phyloP scores from a whole-genome alignment of 257 asterid species.

The Nicotiana undulata region DNA sequence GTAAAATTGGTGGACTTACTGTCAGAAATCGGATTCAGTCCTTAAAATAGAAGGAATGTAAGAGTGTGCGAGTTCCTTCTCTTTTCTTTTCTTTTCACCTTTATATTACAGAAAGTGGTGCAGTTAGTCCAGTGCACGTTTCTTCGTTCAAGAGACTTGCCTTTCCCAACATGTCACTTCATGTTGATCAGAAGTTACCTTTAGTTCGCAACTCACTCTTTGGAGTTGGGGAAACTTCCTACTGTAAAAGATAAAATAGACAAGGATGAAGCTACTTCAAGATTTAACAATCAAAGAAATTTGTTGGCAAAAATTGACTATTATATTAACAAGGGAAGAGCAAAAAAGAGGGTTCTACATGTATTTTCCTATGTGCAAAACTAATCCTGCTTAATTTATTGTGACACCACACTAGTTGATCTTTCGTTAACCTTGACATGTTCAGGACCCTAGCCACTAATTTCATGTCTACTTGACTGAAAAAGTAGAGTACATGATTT shows the following conservation, averaged over 20 bases:
- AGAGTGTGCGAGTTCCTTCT: neutral
- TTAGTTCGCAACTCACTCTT: neutral
- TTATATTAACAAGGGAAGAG: conserved; percentile 75
- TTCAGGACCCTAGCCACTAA: conserved; percentile 70
- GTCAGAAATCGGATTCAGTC: neutral
- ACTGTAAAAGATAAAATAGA: neutral
- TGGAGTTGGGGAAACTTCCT: neutral
- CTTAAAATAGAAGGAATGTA: neutral
- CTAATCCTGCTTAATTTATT: conserved; percentile 58
- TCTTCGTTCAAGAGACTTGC: neutral
- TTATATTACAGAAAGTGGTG: neutral
- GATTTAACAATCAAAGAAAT: neutral
- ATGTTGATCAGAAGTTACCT: neutral
- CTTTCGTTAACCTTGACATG: conserved; percentile 59
- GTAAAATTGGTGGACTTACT: neutral
- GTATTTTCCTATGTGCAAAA: conserved; percentile 57
- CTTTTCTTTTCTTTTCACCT: neutral
- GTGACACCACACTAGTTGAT: conserved; percentile 73
- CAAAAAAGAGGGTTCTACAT: conserved; percentile 66
- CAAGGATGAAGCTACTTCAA: neutral
- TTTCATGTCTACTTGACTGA: conserved; percentile 78
- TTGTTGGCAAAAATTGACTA: too few relatives aligned
- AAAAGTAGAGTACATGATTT: conserved; percentile 65
- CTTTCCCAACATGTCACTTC: neutral
- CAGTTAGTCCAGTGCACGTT: neutral